phyloP scores from a whole-genome alignment of 441 rosid species.

The Pelargonium fulgidum region DNA sequence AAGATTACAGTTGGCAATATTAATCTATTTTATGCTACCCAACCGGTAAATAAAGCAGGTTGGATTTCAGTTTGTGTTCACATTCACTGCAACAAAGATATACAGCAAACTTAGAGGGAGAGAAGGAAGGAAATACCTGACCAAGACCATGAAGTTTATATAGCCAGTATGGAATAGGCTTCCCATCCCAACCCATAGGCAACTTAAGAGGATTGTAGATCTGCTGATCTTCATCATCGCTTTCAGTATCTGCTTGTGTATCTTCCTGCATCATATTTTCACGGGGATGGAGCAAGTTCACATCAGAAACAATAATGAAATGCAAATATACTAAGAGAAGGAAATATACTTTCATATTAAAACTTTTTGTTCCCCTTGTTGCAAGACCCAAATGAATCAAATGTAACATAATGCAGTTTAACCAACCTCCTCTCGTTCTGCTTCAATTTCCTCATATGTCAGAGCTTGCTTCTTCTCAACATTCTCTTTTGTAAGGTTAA shows the following conservation, averaged over 20 bases:
- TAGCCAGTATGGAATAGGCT: conserved; percentile 98
- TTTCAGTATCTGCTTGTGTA: conserved; percentile 81
- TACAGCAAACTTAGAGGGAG: not conserved
- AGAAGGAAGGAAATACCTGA: conserved; percentile 49
- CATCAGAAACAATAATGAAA: conserved; percentile 12
- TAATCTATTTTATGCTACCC: too few species aligned
- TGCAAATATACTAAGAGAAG: not conserved
- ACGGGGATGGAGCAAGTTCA: not conserved
- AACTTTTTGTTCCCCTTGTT: not conserved
- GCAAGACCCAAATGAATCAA: not conserved
- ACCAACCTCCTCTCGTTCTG: conserved; percentile 84
- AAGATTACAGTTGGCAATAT: too few species aligned
- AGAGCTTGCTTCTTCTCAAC: conserved; percentile 90
- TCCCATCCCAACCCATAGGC: conserved; percentile 99
- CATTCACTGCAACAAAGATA: not conserved
- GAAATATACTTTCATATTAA: not conserved
- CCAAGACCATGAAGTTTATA: conserved; percentile 99
- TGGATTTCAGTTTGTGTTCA: not conserved
- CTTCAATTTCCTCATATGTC: conserved; percentile 96
- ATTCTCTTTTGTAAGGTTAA: conserved; percentile 70
- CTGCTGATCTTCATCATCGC: conserved; percentile 94
- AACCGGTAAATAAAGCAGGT: not conserved
- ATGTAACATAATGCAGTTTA: not conserved
- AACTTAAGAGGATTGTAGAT: conserved; percentile 89
- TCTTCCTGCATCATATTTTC: conserved; percentile 58